Base-by-base conservation (phyloP, 225 moss, liverwort and hornwort species). In the Asterella californica region DNA sequence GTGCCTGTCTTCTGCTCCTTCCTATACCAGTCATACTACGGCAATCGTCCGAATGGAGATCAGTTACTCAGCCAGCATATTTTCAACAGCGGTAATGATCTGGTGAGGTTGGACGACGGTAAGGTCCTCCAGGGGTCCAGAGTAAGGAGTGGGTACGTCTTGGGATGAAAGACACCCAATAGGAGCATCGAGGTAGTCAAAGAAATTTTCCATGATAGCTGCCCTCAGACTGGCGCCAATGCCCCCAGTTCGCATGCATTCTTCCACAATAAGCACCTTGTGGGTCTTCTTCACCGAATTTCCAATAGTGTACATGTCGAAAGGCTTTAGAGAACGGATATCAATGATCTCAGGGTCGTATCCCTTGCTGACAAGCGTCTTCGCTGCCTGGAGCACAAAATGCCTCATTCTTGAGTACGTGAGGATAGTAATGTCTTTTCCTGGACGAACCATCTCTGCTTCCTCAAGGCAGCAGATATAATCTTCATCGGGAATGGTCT, bases 291-390 rank as follows among this genome's bases (percentile, higher is more conserved):
- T 97, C 76, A 97, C 90, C 8, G 96, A 97, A 78, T 97, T 89
- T 10, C 96, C 96, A 14, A 97, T 97, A 9, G 96, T 93, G 86
- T 78, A 89, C 84, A 97, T 89, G 82, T 97, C 96, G 54, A 97
- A 97, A 15, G 96, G 96, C 84, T 97, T 97, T 86, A 97, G 60
- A 33, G 96, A 97, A 74, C 96, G 91, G 76, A 97, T 97, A 83
- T 97, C 96, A 48, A 97, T 93, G 76, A 97, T 94, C 88, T 97
- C 96, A 0, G 96, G 96, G 82, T 97, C 96, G 79, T 94, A 97
- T 2, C 96, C 96, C 55, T 94, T 91, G 84, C 87, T 93, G 63
- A 97, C 96, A 72, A 97, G 81, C 36, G 96, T 94, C 88, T 94
- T 97, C 32, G 92, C 96, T 77, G 96, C 94, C 90, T 97, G 91